Conservation (phyloP, 2,329 filamentous ascomycete genomes). For the Tolypocladium endophyticum region DNA sequence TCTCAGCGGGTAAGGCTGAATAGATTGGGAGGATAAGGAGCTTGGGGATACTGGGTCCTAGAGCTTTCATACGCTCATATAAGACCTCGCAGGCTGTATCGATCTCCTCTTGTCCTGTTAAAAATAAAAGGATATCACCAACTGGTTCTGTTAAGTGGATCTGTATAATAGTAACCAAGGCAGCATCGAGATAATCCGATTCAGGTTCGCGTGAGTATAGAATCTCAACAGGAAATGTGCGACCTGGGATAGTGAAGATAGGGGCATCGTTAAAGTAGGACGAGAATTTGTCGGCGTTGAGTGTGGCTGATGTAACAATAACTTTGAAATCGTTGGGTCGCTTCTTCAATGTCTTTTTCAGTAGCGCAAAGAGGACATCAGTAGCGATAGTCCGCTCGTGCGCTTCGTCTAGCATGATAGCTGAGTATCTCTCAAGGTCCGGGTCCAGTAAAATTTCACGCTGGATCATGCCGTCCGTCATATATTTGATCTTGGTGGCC, state of each 20-base stretch:
- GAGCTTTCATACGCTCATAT: conserved; percentile 88
- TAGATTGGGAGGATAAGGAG: conserved; percentile 94
- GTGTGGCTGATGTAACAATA: conserved; percentile 91
- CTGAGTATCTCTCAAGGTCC: conserved; percentile 79
- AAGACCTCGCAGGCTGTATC: conserved; percentile 89
- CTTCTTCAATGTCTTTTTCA: conserved; percentile 86
- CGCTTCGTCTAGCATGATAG: conserved; percentile 96
- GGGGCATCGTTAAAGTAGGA: conserved; percentile 92
- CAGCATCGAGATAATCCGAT: conserved; percentile 88
- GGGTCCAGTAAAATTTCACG: conserved; percentile 90
- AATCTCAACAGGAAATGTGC: conserved; percentile 91
- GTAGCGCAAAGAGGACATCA: conserved; percentile 83
- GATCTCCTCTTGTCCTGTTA: conserved; percentile 97
- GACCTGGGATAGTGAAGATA: conserved; percentile 91
- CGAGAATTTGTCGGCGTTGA: conserved; percentile 96
- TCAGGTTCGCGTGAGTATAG: conserved; percentile 94
- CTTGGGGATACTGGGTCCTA: conserved; percentile 84
- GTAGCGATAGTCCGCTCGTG: conserved; percentile 96
- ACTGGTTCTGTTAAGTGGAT: conserved; percentile 88
- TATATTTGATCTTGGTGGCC: conserved; percentile 93
- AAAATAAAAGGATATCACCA: conserved; percentile 88
- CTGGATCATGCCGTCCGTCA: conserved; percentile 99
- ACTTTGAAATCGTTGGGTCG: conserved; percentile 74
- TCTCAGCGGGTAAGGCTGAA: conserved; percentile 82
- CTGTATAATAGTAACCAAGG: conserved; percentile 92